Percentiles rank a stretch among this genome's conserved stretches.
These are phyloP conservation scores for Tillandsia leiboldiana DNA, from an alignment of 176 grass and related monocot species.

Conservation along the genomic window DNA sequence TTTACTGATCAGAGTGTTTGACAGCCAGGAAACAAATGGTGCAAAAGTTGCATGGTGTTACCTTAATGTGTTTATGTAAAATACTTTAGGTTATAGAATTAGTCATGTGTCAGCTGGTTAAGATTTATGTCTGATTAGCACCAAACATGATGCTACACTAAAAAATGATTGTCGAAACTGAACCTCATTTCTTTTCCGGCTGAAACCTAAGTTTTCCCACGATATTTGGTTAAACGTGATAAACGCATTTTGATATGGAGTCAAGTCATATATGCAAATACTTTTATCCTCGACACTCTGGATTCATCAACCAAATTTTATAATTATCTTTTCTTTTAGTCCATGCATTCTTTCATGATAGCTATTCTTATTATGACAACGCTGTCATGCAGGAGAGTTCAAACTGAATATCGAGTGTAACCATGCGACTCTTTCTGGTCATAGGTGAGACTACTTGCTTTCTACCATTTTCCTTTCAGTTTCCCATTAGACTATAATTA, in stretches of 20 bases:
- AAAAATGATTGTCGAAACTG: too few species aligned
- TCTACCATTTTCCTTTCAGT: not conserved
- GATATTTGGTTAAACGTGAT: too few species aligned
- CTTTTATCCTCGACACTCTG: not conserved
- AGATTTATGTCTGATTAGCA: too few species aligned
- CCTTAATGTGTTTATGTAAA: too few species aligned
- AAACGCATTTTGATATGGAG: too few species aligned
- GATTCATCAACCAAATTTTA: not conserved
- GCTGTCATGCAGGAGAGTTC: slow-evolving; percentile 59
- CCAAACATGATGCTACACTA: too few species aligned
- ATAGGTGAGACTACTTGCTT: slow-evolving; percentile 31
- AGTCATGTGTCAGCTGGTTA: too few species aligned
- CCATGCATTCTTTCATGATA: not conserved
- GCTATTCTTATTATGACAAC: not conserved
- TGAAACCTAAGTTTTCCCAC: too few species aligned
- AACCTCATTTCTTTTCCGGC: not conserved
- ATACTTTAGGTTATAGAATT: too few species aligned
- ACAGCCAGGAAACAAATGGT: too few species aligned
- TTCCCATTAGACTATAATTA: not conserved
- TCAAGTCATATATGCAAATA: not conserved
- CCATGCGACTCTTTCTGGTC: slow-evolving; percentile 91
- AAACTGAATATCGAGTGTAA: slow-evolving; percentile 98
- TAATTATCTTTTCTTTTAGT: not conserved
- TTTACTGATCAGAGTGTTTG: too few species aligned
- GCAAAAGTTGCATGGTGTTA: too few species aligned